Evolutionary conservation across 305 asterid genomes (phyloP).

Genomic region (Solanum aculeatissimum): DNA sequence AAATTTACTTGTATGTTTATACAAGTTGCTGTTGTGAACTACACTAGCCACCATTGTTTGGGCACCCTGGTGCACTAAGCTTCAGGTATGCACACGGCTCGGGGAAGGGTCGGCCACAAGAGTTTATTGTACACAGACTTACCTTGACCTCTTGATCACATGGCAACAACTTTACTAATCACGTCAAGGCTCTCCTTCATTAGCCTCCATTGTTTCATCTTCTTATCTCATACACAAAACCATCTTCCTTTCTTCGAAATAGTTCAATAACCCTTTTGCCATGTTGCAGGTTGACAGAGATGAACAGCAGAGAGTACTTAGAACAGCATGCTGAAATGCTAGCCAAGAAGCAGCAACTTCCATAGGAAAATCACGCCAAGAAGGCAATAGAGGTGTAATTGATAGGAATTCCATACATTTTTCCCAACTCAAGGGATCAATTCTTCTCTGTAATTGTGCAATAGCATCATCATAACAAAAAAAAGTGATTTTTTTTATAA

Average conservation of each 20-base stretch:
- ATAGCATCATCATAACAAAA: not conserved
- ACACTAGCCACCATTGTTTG: not conserved
- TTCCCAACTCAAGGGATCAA: not conserved
- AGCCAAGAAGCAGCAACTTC: constrained; percentile 15
- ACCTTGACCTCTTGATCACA: not conserved
- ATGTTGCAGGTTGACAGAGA: constrained; percentile 76
- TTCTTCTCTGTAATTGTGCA: constrained; percentile 8
- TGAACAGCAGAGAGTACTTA: constrained; percentile 82
- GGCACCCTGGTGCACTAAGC: not conserved
- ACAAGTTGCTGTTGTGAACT: not conserved
- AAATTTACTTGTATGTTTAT: not conserved
- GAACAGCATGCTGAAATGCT: constrained; percentile 65
- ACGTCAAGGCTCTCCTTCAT: not conserved
- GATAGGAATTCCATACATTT: not conserved
- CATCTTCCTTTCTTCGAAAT: not conserved
- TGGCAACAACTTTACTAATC: not conserved
- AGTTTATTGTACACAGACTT: not conserved
- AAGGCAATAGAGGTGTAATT: not conserved
- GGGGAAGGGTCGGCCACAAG: not conserved
- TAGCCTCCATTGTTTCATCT: not conserved
- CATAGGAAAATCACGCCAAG: not conserved
- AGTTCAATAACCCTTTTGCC: not conserved
- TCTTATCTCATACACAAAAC: not conserved
- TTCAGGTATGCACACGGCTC: too few species aligned
- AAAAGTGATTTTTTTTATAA: not conserved